Evolutionary conservation across 1,284 basidiomycete genomes (phyloP), one percentile per base, ranked within the genome.

Genomic region (Chalciporus sp.): DNA sequence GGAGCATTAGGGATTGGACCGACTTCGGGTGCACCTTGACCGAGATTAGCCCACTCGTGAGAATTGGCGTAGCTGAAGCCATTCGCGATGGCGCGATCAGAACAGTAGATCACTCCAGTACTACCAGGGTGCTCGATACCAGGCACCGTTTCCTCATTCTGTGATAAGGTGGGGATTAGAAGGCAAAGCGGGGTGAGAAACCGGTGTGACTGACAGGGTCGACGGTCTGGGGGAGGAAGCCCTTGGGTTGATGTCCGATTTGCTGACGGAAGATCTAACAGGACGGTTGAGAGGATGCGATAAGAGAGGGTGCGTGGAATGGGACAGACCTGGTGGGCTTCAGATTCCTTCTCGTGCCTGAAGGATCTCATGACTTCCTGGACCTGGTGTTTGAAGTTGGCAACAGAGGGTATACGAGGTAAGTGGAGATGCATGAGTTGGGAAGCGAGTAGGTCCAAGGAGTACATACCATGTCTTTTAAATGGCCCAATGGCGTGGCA

Each of bases 11-110:
- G 91, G 55, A 98, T 86, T 10, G 84, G 83, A 0, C 94, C 94
- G 9, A 90, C 87, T 71, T 95, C 94, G 2, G 94, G 94, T 6
- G 92, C 94, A 51, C 94, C 93, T 73, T 94, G 92, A n/a, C 83
- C 85, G 29, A 86, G 74, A 67, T 94, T 94, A 4, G 90, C 82
- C 93, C 93, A 95, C 58, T 88, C 86, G 63, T 90, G 86, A 29
- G 83, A 83, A 63, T 79, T 76, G 51, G 86, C 83, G 65, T 91
- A 91, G 60, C 77, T 87, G 77, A 92, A 95, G 16, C 93, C 93
- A 69, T 94, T 95, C 12, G 92, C 92, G 77, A 92, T 91, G 27
- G 90, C 90, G 58, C 88, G 85, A 69, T 92, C 92, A 6, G 89
- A 93, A 72, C 90, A 94, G 70, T 94, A 94, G 66, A 95, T 95